Conservation (phyloP, 768 basidiomycete species). For the Chalciporus sphaerocephalus region DNA sequence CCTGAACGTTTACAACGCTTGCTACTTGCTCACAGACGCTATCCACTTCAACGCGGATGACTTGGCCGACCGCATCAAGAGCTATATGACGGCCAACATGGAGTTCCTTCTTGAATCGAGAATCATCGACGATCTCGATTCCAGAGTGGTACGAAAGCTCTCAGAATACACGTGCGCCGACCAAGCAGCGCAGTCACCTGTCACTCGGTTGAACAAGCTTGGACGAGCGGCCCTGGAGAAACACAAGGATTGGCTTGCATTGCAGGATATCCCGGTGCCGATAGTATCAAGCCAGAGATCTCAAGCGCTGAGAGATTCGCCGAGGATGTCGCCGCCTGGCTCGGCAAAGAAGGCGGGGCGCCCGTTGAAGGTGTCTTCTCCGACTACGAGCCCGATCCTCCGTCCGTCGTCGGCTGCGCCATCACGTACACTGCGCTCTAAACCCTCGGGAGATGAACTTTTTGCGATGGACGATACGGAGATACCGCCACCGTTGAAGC, state of each 20-base stretch:
- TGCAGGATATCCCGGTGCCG: constrained; percentile 62
- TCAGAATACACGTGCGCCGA: constrained; percentile 49
- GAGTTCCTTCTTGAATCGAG: constrained; percentile 81
- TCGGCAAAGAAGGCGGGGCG: constrained; percentile 12
- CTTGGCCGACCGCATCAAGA: constrained; percentile 67
- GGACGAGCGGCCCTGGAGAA: constrained; percentile 53
- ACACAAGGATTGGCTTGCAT: constrained; percentile 65
- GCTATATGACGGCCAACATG: constrained; percentile 77
- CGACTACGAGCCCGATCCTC: constrained; percentile 22
- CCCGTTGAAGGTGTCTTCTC: constrained; percentile 5
- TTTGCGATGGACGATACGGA: constrained; percentile 82
- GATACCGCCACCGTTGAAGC: constrained; percentile 26
- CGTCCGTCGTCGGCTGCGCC: constrained; percentile 11
- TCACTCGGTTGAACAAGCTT: constrained; percentile 54
- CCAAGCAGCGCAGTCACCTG: constrained; percentile 64
- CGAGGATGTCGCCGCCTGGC: constrained; percentile 32
- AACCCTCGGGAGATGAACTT: constrained; percentile 54
- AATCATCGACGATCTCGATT: constrained; percentile 73
- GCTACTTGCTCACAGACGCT: constrained; percentile 77
- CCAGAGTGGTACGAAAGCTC: constrained; percentile 63
- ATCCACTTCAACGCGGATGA: constrained; percentile 67
- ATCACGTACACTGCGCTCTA: constrained; percentile 5
- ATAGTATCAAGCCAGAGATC: constrained; percentile 36
- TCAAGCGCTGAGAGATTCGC: constrained; percentile 23
- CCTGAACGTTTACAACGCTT: constrained; percentile 70